Evolutionary conservation across 2,329 filamentous ascomycete species (phyloP).

Genomic region (Aaosphaeria pasadenensis): DNA sequence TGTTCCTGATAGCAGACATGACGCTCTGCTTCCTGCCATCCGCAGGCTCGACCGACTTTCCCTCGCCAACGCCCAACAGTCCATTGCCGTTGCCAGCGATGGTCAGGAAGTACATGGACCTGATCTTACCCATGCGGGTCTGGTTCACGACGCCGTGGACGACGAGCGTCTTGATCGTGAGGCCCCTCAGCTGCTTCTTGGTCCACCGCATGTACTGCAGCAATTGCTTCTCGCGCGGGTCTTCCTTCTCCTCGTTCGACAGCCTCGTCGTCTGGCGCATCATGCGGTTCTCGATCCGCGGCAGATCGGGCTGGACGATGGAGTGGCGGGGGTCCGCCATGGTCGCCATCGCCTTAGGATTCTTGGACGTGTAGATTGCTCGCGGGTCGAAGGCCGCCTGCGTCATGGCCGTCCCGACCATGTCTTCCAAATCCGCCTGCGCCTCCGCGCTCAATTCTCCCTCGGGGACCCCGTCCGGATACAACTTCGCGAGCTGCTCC

Average conservation of each 20-base stretch:
- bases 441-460: constrained; percentile 16
- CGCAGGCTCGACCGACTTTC: constrained; percentile 73
- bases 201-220: constrained; percentile 53
- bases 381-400: constrained; percentile 42
- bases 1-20: constrained; percentile 82
- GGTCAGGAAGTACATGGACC: constrained; percentile 69
- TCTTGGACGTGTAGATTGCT: constrained; percentile 46
- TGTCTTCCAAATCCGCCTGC: constrained; percentile 17
- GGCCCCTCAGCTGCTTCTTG: constrained; percentile 43
- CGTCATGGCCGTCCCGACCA: constrained; percentile 28
- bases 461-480: constrained; percentile 33
- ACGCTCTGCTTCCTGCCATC: constrained; percentile 70
- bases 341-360: constrained; percentile 48
- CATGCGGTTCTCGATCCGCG: constrained; percentile 41
- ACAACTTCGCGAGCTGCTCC: constrained; percentile 35
- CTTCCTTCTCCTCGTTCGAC: constrained; percentile 38
- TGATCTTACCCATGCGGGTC: constrained; percentile 92
- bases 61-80: constrained; percentile 82
- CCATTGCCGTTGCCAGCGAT: constrained; percentile 87
- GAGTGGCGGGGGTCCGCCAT: constrained; percentile 46
- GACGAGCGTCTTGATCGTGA: constrained; percentile 73
- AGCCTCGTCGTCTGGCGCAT: constrained; percentile 29
- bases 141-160: constrained; percentile 78
- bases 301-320: constrained; percentile 51
- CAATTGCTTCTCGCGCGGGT: constrained; percentile 50